A percentile compares a stretch with the other conserved stretches of the same genome.
These are phyloP conservation scores for Nicotiana noctiflora DNA, from an alignment of 257 asterid genomes.

Conservation along the genomic window DNA sequence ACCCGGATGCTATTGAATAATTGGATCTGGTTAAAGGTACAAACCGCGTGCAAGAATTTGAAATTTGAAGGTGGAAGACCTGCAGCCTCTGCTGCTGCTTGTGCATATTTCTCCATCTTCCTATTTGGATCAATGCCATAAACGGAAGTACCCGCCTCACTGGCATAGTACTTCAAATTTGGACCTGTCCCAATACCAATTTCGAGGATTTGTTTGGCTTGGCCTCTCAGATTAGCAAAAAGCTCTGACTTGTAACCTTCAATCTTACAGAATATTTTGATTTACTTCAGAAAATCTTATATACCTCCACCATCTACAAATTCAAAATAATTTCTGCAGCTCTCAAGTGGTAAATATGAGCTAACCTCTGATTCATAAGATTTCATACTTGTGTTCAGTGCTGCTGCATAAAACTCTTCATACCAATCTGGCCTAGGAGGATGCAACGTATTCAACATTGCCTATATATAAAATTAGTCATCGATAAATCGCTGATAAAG, in stretches of 20 bases:
- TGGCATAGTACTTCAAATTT: conserved; percentile 67
- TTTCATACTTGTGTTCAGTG: conserved; percentile 44
- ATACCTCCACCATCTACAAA: neutral
- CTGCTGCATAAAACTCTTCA: conserved; percentile 75
- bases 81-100: conserved; percentile 54
- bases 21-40: conserved; percentile 9
- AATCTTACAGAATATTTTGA: conserved; percentile 34
- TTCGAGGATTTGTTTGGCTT: conserved; percentile 53
- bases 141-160: conserved; percentile 37
- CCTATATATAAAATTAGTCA: conserved; percentile 30
- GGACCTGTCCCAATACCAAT: conserved; percentile 93
- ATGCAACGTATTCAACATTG: conserved; percentile 52
- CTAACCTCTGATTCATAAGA: conserved; percentile 81
- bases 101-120: conserved; percentile 83
- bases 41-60: conserved; percentile 62
- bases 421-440: conserved; percentile 93
- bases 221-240: conserved; percentile 61
- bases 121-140: conserved; percentile 72
- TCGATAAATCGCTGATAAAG: neutral
- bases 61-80: conserved; percentile 58
- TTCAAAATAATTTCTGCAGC: neutral
- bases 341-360: neutral
- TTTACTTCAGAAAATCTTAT: neutral
- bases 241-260: conserved; percentile 66
- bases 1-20: neutral